Evolutionary conservation across 1,139 yeast species (phyloP), one percentile per base, ranked within the genome.

Genomic region (Blastobotrys proliferans): DNA sequence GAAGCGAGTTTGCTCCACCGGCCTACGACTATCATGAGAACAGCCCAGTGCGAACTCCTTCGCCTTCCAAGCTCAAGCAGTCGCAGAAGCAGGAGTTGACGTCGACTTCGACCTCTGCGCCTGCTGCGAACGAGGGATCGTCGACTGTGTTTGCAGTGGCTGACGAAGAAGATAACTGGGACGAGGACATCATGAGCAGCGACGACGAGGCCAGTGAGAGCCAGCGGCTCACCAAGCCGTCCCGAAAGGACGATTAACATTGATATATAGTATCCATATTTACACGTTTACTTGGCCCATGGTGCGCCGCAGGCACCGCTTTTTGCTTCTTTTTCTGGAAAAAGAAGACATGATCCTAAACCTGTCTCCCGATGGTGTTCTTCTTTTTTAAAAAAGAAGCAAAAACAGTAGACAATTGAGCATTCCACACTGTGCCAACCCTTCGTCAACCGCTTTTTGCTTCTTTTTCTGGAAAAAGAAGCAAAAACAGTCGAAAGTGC

Each of bases 91-190:
- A 30, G 9, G 19, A 8, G 13, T n/a, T 11, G 8, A 13, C 26
- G n/a, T 8, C 33, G 11, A 19, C 43, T 17, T 13, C 21, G 14
- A 20, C 28, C 21, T 9, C 37, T 8, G n/a, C 28, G 14, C 4
- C 9, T n/a, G 22, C 8, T 31, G 13, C 10, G 14, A 40, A 30
- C n/a, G n/a, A n/a, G n/a, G n/a, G n/a, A n/a, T n/a, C n/a, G n/a
- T n/a, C n/a, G n/a, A n/a, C n/a, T 10, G 40, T 44, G 22, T 44
- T 44, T 31, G 43, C 47, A 3, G 47, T 44, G 10, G 44, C 36
- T n/a, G 46, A 40, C 19, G 47, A 44, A 6, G 47, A 44, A 13
- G 40, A 38, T 11, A 14, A 17, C 18, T 25, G 40, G 28, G 40
- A 38, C 19, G 42, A 43, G 6, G 40, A 34, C 11, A 22, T 33